Evolutionary conservation across 2,329 filamentous ascomycete species (phyloP).

Genomic region (Microdochium trichocladiopsis): DNA sequence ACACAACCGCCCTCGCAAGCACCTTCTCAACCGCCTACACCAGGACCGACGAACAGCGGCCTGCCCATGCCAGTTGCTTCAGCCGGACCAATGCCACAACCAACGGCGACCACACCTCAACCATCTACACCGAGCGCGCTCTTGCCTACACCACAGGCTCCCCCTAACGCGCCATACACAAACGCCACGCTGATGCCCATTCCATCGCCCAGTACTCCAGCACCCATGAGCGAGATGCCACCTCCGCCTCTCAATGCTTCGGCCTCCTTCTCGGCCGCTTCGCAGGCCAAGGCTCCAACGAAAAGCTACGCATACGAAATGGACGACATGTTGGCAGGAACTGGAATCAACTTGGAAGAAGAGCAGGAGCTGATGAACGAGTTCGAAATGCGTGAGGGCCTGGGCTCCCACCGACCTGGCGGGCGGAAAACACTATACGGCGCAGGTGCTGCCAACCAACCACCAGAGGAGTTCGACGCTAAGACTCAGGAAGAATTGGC

Average conservation of each 20-base stretch:
- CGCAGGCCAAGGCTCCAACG: slow-evolving; percentile 40
- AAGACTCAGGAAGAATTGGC: slow-evolving; percentile 56
- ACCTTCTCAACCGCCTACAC: slow-evolving; percentile 29
- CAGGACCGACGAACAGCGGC: slow-evolving; percentile 1
- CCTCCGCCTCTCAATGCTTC: slow-evolving; percentile 16
- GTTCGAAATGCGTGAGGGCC: slow-evolving; percentile 47
- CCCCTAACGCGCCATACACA: slow-evolving; percentile 13
- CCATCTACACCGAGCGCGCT: slow-evolving; percentile 10
- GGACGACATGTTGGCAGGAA: slow-evolving; percentile 76
- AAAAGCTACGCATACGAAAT: slow-evolving; percentile 65
- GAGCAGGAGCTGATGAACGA: slow-evolving; percentile 78
- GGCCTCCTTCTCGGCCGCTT: slow-evolving; percentile 8
- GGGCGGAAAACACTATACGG: slow-evolving; percentile 55
- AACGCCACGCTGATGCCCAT: slow-evolving; percentile 19
- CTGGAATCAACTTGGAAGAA: slow-evolving; percentile 79
- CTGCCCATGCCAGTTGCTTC: slow-evolving; percentile 13
- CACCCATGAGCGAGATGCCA: slow-evolving; percentile 22
- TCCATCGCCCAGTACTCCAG: slow-evolving; percentile 6
- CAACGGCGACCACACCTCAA: slow-evolving; percentile 10
- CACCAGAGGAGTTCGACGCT: slow-evolving; percentile 35
- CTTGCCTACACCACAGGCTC: slow-evolving; percentile 4
- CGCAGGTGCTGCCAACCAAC: slow-evolving; percentile 58
- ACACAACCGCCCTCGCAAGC: slow-evolving; percentile 21
- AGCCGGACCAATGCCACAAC: slow-evolving; percentile 10
- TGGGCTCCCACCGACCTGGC: slow-evolving; percentile 47